These are phyloP conservation scores for Nemophila menziesii DNA, from an alignment of 257 asterid genomes.

Conservation along the genomic window DNA sequence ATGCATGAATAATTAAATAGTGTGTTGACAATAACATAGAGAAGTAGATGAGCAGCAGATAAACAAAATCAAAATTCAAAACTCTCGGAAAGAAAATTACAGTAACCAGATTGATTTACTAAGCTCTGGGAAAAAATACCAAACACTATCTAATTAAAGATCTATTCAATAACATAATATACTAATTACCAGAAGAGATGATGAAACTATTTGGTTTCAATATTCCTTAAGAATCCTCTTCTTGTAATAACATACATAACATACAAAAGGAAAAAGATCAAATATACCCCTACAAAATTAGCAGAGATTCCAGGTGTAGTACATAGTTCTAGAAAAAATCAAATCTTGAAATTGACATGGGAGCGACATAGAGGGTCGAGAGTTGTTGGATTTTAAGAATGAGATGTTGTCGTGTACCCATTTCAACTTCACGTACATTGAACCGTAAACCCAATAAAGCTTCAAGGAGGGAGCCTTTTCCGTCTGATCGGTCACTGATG, in stretches of 20 bases:
- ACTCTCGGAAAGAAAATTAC: too few species aligned
- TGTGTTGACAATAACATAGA: too few species aligned
- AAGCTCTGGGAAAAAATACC: too few species aligned
- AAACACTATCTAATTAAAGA: too few species aligned
- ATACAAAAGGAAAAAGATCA: background rate
- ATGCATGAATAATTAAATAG: too few species aligned
- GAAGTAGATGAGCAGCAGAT: too few species aligned
- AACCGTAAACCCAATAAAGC: slow-evolving; percentile 89
- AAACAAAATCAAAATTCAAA: too few species aligned
- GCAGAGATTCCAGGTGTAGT: background rate
- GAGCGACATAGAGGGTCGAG: slow-evolving; percentile 84
- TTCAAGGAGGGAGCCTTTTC: slow-evolving; percentile 94
- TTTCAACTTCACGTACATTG: slow-evolving; percentile 92
- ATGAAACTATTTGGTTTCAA: slow-evolving; percentile 50
- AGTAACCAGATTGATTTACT: too few species aligned
- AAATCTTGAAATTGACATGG: slow-evolving; percentile 37
- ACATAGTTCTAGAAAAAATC: background rate
- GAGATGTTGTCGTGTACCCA: slow-evolving; percentile 97
- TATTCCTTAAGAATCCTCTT: slow-evolving; percentile 89
- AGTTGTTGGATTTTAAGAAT: slow-evolving; percentile 68
- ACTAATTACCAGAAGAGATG: too few species aligned
- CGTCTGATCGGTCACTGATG: slow-evolving; percentile 93
- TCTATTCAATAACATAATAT: too few species aligned
- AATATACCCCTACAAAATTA: background rate
- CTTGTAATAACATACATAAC: slow-evolving; percentile 45